Percentiles rank a stretch among this genome's conserved stretches.
Evolutionary conservation across 73 alveolate species (phyloP).

Genomic region (Uronychia binucleata): DNA sequence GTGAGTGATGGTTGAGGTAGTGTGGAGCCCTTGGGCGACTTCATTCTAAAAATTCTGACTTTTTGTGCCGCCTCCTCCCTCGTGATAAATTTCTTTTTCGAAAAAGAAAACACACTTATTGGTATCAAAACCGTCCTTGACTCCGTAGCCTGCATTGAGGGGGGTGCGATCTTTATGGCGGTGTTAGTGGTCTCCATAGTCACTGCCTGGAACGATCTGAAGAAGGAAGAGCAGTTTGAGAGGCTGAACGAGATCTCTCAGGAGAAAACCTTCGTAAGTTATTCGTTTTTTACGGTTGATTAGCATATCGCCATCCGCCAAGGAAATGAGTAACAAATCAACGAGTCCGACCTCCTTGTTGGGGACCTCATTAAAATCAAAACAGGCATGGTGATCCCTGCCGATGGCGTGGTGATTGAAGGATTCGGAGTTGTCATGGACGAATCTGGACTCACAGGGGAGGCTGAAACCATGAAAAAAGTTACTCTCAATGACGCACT

Average conservation of each 20-base stretch:
- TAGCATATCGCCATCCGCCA: slow-evolving; percentile 41
- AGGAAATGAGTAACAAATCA: slow-evolving; percentile 56
- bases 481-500: slow-evolving; percentile 36
- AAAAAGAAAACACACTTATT: slow-evolving; percentile 18
- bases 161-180: slow-evolving; percentile 75
- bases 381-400: slow-evolving; percentile 84
- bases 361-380: slow-evolving; percentile 75
- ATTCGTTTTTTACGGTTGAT: neutral
- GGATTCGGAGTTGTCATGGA: slow-evolving; percentile 50
- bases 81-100: slow-evolving; percentile 10
- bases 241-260: slow-evolving; percentile 41
- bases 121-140: neutral
- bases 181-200: slow-evolving; percentile 66
- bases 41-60: slow-evolving; percentile 80
- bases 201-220: slow-evolving; percentile 68
- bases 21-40: slow-evolving; percentile 86
- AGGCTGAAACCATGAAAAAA: slow-evolving; percentile 66
- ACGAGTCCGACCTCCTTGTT: slow-evolving; percentile 67
- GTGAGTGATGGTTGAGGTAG: no score
- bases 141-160: slow-evolving; percentile 66
- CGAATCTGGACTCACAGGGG: slow-evolving; percentile 92
- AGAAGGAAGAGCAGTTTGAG: slow-evolving; percentile 73
- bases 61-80: slow-evolving; percentile 65
- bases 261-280: neutral
- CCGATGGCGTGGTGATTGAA: slow-evolving; percentile 70